A percentile compares a stretch with the other conserved stretches of the same genome.
phyloP scores from a whole-genome alignment of 208 protist species.

The Trypanosoma lewisi region DNA sequence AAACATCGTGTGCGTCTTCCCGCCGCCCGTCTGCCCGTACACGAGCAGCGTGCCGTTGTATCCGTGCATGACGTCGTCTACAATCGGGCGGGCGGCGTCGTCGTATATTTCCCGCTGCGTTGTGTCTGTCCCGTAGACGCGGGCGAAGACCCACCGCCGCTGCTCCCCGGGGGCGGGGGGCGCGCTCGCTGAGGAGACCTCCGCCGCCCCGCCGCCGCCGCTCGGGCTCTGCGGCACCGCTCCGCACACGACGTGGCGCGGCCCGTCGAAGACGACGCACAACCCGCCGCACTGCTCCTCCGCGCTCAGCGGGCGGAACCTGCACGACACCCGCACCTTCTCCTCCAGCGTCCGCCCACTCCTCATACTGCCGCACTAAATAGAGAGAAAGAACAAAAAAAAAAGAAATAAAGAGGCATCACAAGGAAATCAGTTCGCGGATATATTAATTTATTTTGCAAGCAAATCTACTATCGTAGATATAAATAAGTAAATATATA shows the following conservation, averaged over 20 bases:
- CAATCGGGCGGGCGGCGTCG: slow-evolving; percentile 78
- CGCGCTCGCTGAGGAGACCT: neutral
- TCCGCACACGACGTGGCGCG: slow-evolving; percentile 17
- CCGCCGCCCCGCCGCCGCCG: no score
- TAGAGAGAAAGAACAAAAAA: neutral
- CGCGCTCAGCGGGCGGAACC: slow-evolving; percentile 29
- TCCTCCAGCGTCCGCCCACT: slow-evolving; percentile 9
- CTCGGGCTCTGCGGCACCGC: no score
- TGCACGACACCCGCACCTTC: slow-evolving; percentile 29
- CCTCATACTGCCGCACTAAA: slow-evolving; percentile 9
- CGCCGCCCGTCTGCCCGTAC: slow-evolving; percentile 91
- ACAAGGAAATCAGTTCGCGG: no score
- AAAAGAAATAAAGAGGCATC: no score
- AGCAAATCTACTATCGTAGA: no score
- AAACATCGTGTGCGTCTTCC: slow-evolving; percentile 92
- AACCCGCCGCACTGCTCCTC: slow-evolving; percentile 1
- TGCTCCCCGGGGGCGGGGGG: neutral
- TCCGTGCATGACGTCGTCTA: slow-evolving; percentile 87
- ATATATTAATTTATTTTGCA: no score
- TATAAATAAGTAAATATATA: no score
- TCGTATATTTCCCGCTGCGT: slow-evolving; percentile 81
- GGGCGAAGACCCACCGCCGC: slow-evolving; percentile 57
- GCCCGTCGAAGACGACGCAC: slow-evolving; percentile 28
- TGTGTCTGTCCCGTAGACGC: slow-evolving; percentile 46
- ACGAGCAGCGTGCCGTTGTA: slow-evolving; percentile 90